Evolutionary conservation across 2,329 filamentous ascomycete species (phyloP).

Genomic region (Penicillium sp.): DNA sequence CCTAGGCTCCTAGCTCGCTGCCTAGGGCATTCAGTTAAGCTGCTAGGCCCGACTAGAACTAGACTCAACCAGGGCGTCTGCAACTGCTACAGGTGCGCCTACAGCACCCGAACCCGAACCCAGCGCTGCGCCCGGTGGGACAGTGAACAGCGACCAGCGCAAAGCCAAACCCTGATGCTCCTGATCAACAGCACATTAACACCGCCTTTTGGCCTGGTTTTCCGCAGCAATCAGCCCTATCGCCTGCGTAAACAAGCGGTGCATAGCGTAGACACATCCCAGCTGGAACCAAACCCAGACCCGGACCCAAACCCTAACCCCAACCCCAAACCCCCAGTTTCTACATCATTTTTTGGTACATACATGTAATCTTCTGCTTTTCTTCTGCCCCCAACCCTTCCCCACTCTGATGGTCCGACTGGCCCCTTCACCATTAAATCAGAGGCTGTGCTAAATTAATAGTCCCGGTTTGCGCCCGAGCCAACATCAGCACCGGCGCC

Average conservation of each 20-base stretch:
- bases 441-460: neutral
- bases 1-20: neutral
- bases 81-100: neutral
- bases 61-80: neutral
- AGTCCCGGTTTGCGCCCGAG: neutral
- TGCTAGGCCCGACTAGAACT: neutral
- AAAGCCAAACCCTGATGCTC: neutral
- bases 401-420: neutral
- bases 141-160: neutral
- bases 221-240: neutral
- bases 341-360: neutral
- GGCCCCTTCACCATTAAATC: neutral
- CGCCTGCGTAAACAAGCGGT: neutral
- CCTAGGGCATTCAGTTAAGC: neutral
- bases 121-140: no score
- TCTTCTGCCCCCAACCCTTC: conserved; percentile 1
- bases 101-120: neutral
- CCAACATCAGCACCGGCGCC: neutral
- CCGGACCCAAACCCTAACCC: neutral
- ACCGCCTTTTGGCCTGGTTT: neutral
- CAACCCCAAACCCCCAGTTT: neutral
- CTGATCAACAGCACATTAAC: neutral
- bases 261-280: neutral
- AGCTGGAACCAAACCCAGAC: neutral
- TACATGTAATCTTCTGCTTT: neutral